These are phyloP conservation scores for Blastobotrys americana DNA, from an alignment of 805 yeast species.

Conservation along the genomic window DNA sequence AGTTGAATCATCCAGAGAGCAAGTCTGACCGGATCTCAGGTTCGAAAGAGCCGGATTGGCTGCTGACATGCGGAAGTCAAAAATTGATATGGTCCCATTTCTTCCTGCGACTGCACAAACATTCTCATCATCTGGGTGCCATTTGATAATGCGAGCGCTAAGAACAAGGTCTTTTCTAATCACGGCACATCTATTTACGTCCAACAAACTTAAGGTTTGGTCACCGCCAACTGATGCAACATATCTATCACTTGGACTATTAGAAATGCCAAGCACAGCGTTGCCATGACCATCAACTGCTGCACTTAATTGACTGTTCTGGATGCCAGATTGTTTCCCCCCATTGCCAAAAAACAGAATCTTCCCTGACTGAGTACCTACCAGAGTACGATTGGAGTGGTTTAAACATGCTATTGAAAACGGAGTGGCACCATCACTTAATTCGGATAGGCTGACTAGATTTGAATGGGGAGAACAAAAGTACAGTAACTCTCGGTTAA, in stretches of 20 bases:
- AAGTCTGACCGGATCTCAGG: no score
- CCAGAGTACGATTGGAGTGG: neutral
- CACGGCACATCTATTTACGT: neutral
- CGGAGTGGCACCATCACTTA: neutral
- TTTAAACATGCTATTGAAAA: neutral
- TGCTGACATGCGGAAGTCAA: neutral
- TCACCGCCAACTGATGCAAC: slow-evolving; percentile 1
- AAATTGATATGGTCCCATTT: neutral
- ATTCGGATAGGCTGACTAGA: no score
- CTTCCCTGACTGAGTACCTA: neutral
- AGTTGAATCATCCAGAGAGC: no score
- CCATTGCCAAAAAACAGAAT: neutral
- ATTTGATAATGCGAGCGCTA: neutral
- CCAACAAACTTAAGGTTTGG: neutral
- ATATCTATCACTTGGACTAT: neutral
- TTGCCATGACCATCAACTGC: neutral
- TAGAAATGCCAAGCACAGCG: neutral
- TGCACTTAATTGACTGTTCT: no score
- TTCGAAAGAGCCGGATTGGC: no score
- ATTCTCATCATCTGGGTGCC: neutral
- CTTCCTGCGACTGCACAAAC: neutral
- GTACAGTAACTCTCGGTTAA: no score
- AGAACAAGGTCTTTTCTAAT: neutral
- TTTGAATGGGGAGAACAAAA: no score
- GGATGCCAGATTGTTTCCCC: no score